These are phyloP conservation scores for Mycena rebaudengoi DNA, from an alignment of 768 basidiomycete species.

Conservation along the genomic window DNA sequence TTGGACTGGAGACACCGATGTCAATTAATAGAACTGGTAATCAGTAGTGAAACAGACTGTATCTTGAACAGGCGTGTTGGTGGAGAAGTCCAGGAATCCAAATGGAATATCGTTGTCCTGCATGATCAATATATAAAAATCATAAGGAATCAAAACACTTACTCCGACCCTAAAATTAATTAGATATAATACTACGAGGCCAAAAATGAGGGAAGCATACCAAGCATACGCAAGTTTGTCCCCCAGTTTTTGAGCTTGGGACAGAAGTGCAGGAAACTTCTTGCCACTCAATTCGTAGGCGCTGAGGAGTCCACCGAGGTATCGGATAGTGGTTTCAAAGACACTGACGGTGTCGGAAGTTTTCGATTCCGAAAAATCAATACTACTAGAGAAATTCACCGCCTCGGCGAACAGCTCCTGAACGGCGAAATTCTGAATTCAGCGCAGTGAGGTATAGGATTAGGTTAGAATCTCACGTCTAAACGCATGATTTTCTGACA, in stretches of 20 bases:
- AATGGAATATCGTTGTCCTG: slow-evolving; percentile 54
- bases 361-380: not conserved
- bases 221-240: slow-evolving; percentile 72
- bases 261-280: slow-evolving; percentile 56
- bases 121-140: too few relatives aligned
- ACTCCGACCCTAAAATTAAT: too few relatives aligned
- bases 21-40: too few relatives aligned
- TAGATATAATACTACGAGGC: too few relatives aligned
- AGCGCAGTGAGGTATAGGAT: not conserved
- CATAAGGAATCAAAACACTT: too few relatives aligned
- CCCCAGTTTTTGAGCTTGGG: slow-evolving; percentile 68
- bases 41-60: too few relatives aligned
- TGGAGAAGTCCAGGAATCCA: slow-evolving; percentile 52
- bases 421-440: not conserved
- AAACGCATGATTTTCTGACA: slow-evolving; percentile 60
- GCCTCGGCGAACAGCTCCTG: slow-evolving; percentile 57
- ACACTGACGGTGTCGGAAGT: slow-evolving; percentile 60
- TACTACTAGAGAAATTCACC: slow-evolving; percentile 51
- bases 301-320: slow-evolving; percentile 70
- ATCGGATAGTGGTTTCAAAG: slow-evolving; percentile 82
- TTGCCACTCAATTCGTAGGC: slow-evolving; percentile 73
- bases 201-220: too few relatives aligned
- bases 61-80: slow-evolving; percentile 41
- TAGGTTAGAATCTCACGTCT: slow-evolving; percentile 32
- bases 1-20: not conserved